These are phyloP conservation scores for Phytophthora multivora DNA, from an alignment of 352 stramenopile genomes.

Conservation along the genomic window DNA sequence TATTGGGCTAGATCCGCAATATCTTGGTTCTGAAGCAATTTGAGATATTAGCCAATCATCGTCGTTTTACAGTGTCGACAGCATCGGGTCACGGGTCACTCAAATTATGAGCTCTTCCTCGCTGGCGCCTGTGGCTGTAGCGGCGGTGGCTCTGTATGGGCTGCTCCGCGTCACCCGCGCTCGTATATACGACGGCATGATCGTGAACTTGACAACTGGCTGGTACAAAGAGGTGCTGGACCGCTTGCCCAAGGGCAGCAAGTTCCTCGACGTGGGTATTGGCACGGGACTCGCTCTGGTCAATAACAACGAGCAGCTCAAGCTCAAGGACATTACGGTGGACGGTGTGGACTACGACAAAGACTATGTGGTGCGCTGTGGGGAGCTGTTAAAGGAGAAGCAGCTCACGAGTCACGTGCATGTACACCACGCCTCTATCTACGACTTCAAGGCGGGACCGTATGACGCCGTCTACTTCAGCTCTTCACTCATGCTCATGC, in stretches of 20 bases:
- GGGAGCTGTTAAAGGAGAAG: constrained; percentile 44
- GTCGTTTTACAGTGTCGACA: background rate
- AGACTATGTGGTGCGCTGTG: constrained; percentile 84
- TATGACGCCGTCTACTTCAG: constrained; percentile 94
- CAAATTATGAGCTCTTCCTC: constrained; percentile 6
- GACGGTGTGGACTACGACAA: constrained; percentile 91
- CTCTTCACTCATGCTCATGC: constrained; percentile 92
- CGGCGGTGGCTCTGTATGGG: constrained; percentile 45
- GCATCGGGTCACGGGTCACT: background rate
- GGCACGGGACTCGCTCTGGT: constrained; percentile 79
- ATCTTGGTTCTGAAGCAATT: background rate
- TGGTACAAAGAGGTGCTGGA: constrained; percentile 89
- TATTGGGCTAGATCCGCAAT: constrained; percentile 6
- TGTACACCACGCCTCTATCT: constrained; percentile 82
- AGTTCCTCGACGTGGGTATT: constrained; percentile 90
- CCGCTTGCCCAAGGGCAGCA: constrained; percentile 53
- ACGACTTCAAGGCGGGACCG: constrained; percentile 65
- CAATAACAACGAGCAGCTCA: constrained; percentile 69
- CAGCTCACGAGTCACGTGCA: constrained; percentile 53
- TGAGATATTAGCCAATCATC: too few relatives aligned
- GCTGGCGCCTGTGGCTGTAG: constrained; percentile 9
- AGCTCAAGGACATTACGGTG: constrained; percentile 70
- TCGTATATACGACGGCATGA: constrained; percentile 88
- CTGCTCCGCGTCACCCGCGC: constrained; percentile 64
- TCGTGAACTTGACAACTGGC: constrained; percentile 87